Conservation (phyloP, 345 rosid species). For the Iberis pinnata region DNA sequence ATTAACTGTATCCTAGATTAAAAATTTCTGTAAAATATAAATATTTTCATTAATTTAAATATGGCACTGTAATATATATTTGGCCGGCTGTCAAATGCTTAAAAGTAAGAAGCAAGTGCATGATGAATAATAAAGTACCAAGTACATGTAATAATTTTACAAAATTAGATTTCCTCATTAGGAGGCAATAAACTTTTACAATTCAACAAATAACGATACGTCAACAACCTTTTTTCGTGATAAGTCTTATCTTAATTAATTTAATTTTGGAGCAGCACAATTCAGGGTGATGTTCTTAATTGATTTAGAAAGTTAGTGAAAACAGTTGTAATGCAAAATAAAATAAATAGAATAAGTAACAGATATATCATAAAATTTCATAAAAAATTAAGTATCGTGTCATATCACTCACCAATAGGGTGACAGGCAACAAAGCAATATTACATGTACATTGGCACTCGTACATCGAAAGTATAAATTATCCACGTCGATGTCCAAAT, state of each 20-base stretch:
- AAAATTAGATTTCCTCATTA: conserved; percentile 21
- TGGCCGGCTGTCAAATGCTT: conserved; percentile 25
- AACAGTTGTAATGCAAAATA: neutral
- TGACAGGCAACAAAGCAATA: no score
- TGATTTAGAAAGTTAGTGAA: neutral
- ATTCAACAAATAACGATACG: conserved; percentile 19
- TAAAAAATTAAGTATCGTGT: neutral
- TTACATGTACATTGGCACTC: no score
- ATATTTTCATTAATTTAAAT: neutral
- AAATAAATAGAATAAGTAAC: neutral
- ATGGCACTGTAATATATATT: conserved; percentile 13
- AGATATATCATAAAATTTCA: neutral
- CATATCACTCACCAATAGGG: no score
- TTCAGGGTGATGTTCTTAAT: neutral
- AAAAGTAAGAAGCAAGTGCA: conserved; percentile 21
- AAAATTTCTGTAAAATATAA: no score
- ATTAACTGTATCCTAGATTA: no score
- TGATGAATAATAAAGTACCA: conserved; percentile 18
- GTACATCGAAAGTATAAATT: no score
- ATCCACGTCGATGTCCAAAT: no score
- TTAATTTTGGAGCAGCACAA: conserved; percentile 13
- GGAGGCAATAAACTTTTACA: conserved; percentile 33
- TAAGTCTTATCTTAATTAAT: conserved; percentile 14
- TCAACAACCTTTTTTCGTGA: conserved; percentile 26
- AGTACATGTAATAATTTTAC: conserved; percentile 26